Percentiles rank a stretch among this genome's conserved stretches.
phyloP scores from a whole-genome alignment of 768 basidiomycete species.

The Lactarius tabidus region DNA sequence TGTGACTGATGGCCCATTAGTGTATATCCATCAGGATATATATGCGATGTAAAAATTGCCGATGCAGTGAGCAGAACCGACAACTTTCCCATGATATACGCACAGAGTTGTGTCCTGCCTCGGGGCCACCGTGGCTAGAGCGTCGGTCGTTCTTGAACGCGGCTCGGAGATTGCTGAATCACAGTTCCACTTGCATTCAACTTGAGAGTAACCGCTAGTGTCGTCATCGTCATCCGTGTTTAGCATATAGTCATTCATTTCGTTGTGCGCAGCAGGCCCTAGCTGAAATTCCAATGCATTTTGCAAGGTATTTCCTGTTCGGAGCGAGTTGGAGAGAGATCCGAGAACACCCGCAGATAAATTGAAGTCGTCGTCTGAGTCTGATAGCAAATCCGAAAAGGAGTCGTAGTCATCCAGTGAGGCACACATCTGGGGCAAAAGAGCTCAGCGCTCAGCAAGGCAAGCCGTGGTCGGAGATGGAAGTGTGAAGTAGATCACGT shows the following conservation, averaged over 20 bases:
- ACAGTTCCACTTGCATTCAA: not conserved
- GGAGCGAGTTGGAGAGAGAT: not conserved
- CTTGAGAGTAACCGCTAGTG: not conserved
- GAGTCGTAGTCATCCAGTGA: not conserved
- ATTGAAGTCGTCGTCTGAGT: not conserved
- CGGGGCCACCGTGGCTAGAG: not conserved
- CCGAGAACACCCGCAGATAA: not conserved
- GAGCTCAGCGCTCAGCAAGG: not conserved
- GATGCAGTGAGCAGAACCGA: not conserved
- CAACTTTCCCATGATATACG: not conserved
- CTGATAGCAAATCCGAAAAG: conserved; percentile 6
- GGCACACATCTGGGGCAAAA: conserved; percentile 1
- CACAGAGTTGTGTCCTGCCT: not conserved
- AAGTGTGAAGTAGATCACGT: not conserved
- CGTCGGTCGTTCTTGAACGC: not conserved
- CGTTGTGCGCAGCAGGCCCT: not conserved
- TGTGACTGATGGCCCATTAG: not conserved
- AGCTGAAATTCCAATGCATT: not conserved
- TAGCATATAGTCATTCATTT: conserved; percentile 1
- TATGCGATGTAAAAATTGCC: conserved; percentile 2
- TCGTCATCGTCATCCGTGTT: conserved; percentile 5
- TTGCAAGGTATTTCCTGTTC: not conserved
- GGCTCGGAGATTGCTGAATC: not conserved
- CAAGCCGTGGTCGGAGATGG: not conserved
- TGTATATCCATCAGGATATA: not conserved